Evolutionary conservation across 2,329 filamentous ascomycete species (phyloP).

Genomic region (Trichoderma sp.): DNA sequence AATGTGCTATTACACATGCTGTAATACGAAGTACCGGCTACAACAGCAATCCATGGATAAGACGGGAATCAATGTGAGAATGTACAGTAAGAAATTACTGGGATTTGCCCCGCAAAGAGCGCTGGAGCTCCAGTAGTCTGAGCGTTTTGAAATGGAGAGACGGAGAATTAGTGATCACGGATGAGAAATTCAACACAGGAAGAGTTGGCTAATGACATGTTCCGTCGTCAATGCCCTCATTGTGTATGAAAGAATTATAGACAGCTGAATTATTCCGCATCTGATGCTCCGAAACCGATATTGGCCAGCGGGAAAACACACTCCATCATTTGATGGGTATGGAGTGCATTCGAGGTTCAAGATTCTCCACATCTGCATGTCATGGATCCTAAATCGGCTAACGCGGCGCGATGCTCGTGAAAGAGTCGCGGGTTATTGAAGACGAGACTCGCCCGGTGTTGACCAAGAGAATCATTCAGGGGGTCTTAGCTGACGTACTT

Average conservation of each 20-base stretch:
- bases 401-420: background rate
- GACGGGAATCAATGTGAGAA: too few relatives aligned
- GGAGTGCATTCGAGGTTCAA: background rate
- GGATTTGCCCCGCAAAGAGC: constrained; percentile 2
- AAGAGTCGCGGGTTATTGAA: background rate
- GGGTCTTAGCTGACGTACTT: background rate
- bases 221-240: background rate
- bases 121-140: background rate
- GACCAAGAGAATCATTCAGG: background rate
- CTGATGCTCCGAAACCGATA: background rate
- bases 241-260: background rate
- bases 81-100: background rate
- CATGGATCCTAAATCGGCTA: background rate
- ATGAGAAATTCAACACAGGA: background rate
- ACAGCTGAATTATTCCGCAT: background rate
- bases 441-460: background rate
- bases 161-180: background rate
- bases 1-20: background rate
- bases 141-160: background rate
- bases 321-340: background rate
- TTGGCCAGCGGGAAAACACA: background rate
- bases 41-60: too few relatives aligned
- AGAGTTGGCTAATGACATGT: background rate
- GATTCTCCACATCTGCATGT: background rate
- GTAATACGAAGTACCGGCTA: background rate